A percentile compares a stretch with the other conserved stretches of the same genome.
Conservation (phyloP, 495 filamentous ascomycete species). For the Saxophila tyrrhenica region DNA sequence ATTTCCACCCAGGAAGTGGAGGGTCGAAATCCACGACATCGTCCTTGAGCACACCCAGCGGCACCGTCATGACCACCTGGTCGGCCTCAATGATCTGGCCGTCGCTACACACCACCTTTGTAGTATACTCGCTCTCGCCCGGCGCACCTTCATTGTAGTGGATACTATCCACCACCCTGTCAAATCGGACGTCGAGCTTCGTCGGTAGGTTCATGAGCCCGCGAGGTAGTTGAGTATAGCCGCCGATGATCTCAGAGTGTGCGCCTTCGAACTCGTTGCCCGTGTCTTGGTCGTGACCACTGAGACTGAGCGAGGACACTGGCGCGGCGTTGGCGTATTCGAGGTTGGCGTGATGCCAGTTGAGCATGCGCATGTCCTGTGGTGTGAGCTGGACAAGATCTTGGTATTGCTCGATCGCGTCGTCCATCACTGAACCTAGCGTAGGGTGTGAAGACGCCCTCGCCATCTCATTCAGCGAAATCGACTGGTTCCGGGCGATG, state of each 20-base stretch:
- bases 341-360: constrained; percentile 97
- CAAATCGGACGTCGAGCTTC: constrained; percentile 67
- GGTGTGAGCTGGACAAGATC: constrained; percentile 69
- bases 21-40: constrained; percentile 66
- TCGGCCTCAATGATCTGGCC: constrained; percentile 71
- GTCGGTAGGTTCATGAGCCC: constrained; percentile 66
- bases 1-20: constrained; percentile 75
- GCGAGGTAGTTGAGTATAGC: constrained; percentile 80
- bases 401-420: constrained; percentile 77
- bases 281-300: constrained; percentile 90
- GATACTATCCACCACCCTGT: constrained; percentile 56
- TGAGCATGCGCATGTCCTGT: constrained; percentile 79
- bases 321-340: constrained; percentile 94
- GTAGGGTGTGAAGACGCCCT: constrained; percentile 53
- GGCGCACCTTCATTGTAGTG: constrained; percentile 43
- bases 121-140: constrained; percentile 8
- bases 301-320: constrained; percentile 73
- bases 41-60: constrained; percentile 81
- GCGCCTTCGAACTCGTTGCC: constrained; percentile 95
- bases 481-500: constrained; percentile 49
- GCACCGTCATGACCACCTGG: constrained; percentile 74
- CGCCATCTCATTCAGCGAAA: constrained; percentile 60
- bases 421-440: constrained; percentile 79
- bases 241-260: constrained; percentile 83
- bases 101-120: constrained; percentile 65